Percentiles rank a stretch among this genome's conserved stretches.
Conservation (phyloP, 2,329 filamentous ascomycete genomes). For the Ascosphaera aggregata region DNA sequence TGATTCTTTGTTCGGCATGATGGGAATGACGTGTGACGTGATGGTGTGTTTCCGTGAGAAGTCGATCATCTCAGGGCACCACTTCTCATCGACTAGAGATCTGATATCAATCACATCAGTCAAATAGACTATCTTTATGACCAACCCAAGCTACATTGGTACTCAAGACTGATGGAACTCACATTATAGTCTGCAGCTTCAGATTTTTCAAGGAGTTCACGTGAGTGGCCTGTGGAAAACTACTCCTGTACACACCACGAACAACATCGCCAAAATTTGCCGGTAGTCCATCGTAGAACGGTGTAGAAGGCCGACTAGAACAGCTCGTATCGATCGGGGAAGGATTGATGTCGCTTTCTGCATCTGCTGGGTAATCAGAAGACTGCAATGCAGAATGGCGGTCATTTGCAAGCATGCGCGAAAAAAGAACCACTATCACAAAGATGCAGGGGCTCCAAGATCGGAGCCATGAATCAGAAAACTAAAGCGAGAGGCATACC, state of each 20-base stretch:
- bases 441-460: not conserved
- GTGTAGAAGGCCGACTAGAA: constrained; percentile 11
- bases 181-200: constrained; percentile 59
- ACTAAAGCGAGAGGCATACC: not conserved
- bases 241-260: constrained; percentile 56
- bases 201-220: constrained; percentile 45
- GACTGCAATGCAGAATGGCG: not conserved
- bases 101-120: constrained; percentile 15
- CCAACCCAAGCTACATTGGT: not conserved
- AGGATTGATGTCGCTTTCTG: not conserved
- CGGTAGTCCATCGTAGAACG: constrained; percentile 22
- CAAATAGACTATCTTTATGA: not conserved
- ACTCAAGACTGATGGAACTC: constrained; percentile 13
- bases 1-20: constrained; percentile 70
- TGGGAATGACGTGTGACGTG: constrained; percentile 48
- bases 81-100: constrained; percentile 40
- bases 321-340: not conserved
- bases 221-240: constrained; percentile 50
- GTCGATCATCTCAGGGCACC: constrained; percentile 21
- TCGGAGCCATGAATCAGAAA: not conserved
- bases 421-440: not conserved
- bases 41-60: constrained; percentile 49
- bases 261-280: constrained; percentile 56
- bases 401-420: not conserved
- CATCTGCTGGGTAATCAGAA: not conserved